phyloP scores from a whole-genome alignment of 1,139 yeast genomes.

The Taphrina deformans region DNA sequence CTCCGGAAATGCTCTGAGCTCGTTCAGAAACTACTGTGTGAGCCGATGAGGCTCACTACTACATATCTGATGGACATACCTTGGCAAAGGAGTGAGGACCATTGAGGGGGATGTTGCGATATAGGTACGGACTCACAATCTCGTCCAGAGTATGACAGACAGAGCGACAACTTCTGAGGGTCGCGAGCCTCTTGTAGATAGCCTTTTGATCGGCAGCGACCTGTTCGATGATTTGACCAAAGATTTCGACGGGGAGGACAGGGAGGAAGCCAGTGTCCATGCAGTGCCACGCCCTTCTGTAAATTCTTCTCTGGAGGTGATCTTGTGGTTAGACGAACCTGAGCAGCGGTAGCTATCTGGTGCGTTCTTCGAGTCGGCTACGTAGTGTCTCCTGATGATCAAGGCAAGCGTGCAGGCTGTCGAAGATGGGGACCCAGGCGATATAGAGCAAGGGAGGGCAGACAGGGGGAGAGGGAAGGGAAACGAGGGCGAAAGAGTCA shows the following conservation, averaged over 20 bases:
- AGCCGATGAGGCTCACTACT: too few species aligned
- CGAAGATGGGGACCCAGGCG: too few species aligned
- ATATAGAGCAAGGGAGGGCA: not conserved
- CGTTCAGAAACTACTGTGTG: constrained; percentile 15
- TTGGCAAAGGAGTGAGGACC: constrained; percentile 28
- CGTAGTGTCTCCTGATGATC: too few species aligned
- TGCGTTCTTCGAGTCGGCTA: too few species aligned
- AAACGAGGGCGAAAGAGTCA: not conserved
- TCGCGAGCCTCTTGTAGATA: constrained; percentile 17
- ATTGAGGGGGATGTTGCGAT: constrained; percentile 27
- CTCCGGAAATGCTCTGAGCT: constrained; percentile 13
- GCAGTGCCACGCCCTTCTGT: not conserved
- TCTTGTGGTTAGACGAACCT: too few species aligned
- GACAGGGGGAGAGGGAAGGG: not conserved
- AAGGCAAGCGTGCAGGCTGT: too few species aligned
- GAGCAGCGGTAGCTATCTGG: too few species aligned
- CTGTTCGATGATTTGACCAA: constrained; percentile 26
- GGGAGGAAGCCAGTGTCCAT: constrained; percentile 8
- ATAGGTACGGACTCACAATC: constrained; percentile 9
- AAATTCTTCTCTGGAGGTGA: too few species aligned
- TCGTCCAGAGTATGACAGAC: constrained; percentile 13
- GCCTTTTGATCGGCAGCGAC: not conserved
- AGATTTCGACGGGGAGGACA: constrained; percentile 17
- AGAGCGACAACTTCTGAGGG: constrained; percentile 15
- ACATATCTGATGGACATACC: not conserved